A percentile compares a stretch with the other conserved stretches of the same genome.
These are phyloP conservation scores for Xylariomycetidae sp. DNA, from an alignment of 2,329 filamentous ascomycete genomes.

Conservation along the genomic window DNA sequence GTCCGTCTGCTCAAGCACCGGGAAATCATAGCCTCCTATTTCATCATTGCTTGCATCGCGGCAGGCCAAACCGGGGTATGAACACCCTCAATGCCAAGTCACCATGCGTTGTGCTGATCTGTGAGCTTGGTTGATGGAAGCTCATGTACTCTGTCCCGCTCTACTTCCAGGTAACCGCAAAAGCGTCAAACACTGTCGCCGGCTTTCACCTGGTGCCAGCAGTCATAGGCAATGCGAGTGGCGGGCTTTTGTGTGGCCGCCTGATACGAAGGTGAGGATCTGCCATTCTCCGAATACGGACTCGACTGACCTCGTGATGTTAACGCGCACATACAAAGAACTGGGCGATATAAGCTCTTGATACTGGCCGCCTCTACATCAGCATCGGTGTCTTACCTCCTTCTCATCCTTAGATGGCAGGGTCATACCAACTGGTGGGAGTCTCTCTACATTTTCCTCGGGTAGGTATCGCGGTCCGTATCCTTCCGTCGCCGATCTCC, in stretches of 20 bases:
- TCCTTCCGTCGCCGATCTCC: background rate
- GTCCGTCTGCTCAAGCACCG: conserved; percentile 45
- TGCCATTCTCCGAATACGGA: no score
- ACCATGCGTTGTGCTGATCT: no score
- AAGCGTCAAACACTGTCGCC: conserved; percentile 51
- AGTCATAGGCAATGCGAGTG: conserved; percentile 60
- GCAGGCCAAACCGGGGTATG: conserved; percentile 52
- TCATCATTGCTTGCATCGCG: conserved; percentile 46
- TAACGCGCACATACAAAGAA: no score
- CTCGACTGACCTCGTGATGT: no score
- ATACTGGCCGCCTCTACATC: conserved; percentile 44
- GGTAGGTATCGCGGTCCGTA: conserved; percentile 19
- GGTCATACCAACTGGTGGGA: conserved; percentile 50
- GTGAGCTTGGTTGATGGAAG: conserved; percentile 16
- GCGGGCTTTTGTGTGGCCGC: conserved; percentile 53
- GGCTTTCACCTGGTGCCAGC: conserved; percentile 59
- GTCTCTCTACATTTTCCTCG: conserved; percentile 54
- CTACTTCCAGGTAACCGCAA: conserved; percentile 61
- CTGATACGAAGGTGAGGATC: conserved; percentile 41
- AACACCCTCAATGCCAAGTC: conserved; percentile 2
- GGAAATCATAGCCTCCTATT: conserved; percentile 47
- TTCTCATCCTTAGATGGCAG: conserved; percentile 53
- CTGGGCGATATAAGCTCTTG: conserved; percentile 55
- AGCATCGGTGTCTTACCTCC: conserved; percentile 38
- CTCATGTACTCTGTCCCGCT: conserved; percentile 62